These are phyloP conservation scores for Boletus sp. DNA, from an alignment of 768 basidiomycete genomes.

Conservation along the genomic window DNA sequence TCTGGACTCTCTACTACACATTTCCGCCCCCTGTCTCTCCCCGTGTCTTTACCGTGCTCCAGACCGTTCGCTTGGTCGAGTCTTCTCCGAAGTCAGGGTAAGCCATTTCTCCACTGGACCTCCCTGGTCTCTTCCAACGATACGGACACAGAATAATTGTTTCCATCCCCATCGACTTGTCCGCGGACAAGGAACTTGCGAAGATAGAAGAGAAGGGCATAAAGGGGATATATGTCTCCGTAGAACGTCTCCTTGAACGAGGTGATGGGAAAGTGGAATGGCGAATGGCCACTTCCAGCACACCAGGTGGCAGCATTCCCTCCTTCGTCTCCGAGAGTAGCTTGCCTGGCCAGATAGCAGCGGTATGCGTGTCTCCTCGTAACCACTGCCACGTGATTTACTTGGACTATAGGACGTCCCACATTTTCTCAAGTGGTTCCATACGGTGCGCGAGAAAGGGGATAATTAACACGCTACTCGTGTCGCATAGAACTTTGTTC, in stretches of 20 bases:
- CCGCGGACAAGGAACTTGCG: constrained; percentile 53
- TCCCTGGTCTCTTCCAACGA: neutral
- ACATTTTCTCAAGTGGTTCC: constrained; percentile 69
- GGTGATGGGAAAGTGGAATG: constrained; percentile 67
- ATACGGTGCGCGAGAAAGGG: constrained; percentile 28
- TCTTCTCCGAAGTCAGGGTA: constrained; percentile 58
- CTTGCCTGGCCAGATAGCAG: constrained; percentile 61
- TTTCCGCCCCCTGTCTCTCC: constrained; percentile 70
- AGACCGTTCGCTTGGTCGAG: constrained; percentile 54
- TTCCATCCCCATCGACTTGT: constrained; percentile 69
- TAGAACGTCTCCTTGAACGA: constrained; percentile 64
- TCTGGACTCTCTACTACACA: constrained; percentile 74
- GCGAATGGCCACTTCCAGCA: constrained; percentile 78
- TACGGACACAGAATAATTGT: constrained; percentile 36
- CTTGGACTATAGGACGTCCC: constrained; percentile 57
- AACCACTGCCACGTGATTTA: neutral
- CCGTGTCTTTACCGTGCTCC: constrained; percentile 73
- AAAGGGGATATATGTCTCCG: constrained; percentile 66
- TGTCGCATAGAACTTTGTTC: neutral
- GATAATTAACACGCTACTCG: neutral
- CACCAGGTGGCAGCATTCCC: constrained; percentile 69
- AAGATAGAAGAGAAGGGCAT: constrained; percentile 63
- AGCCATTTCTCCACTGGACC: constrained; percentile 16
- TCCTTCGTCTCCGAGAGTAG: constrained; percentile 58
- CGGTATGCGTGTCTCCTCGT: constrained; percentile 36